A percentile compares a stretch with the other conserved stretches of the same genome.
These are phyloP conservation scores for Allomyces macrogynus DNA, from an alignment of 192 early-diverging fungal genomes.

Conservation along the genomic window DNA sequence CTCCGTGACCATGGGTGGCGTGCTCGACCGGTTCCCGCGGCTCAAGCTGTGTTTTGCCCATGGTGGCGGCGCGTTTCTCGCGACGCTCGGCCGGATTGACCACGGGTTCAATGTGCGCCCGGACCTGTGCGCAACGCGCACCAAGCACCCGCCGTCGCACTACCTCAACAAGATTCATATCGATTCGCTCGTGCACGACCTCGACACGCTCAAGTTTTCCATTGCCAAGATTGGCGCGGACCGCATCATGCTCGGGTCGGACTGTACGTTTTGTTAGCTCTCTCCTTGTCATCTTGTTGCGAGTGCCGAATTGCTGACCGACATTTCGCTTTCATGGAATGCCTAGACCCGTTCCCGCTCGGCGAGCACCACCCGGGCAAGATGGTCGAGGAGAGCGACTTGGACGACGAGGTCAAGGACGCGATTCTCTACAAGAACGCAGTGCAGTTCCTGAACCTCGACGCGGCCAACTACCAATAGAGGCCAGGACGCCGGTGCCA, in stretches of 20 bases:
- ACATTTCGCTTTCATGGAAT: conserved; percentile 3
- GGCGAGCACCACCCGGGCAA: conserved; percentile 42
- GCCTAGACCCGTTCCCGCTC: conserved; percentile 17
- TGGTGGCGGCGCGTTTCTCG: conserved; percentile 45
- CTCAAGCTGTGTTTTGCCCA: conserved; percentile 42
- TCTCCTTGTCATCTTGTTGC: not conserved
- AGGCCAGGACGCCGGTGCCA: too few species aligned
- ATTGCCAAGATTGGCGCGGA: conserved; percentile 43
- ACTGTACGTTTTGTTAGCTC: conserved; percentile 20
- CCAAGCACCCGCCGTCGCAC: conserved; percentile 25
- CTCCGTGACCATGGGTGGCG: conserved; percentile 45
- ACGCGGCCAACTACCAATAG: not conserved
- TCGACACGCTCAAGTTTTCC: conserved; percentile 36
- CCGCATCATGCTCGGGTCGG: conserved; percentile 33
- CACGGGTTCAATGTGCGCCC: conserved; percentile 43
- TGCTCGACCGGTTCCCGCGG: conserved; percentile 36
- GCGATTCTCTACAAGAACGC: conserved; percentile 36
- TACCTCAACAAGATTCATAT: conserved; percentile 36
- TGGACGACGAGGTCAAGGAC: conserved; percentile 36
- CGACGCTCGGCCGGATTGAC: conserved; percentile 40
- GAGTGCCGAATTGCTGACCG: not conserved
- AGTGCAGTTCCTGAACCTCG: conserved; percentile 24
- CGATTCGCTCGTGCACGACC: conserved; percentile 44
- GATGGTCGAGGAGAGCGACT: conserved; percentile 22
- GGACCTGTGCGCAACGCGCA: conserved; percentile 35